phyloP scores from a whole-genome alignment of 176 grass and related monocot species.

The Tillandsia fasciculata region DNA sequence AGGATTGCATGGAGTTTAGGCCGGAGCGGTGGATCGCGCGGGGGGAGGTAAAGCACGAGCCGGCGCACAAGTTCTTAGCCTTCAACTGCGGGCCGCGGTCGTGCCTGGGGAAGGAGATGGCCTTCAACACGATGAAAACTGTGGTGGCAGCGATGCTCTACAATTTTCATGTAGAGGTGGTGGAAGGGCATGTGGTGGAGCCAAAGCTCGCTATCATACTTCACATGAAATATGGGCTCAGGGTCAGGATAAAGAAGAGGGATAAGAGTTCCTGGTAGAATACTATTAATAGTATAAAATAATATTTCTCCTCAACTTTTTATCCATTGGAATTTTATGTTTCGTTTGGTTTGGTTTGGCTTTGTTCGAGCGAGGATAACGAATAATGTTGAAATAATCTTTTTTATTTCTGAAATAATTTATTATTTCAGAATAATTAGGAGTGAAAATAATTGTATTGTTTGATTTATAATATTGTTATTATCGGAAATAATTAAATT shows the following conservation, averaged over 20 bases:
- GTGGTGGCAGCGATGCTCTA: constrained; percentile 23
- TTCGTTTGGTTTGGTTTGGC: too few species aligned
- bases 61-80: constrained; percentile 63
- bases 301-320: too few species aligned
- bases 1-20: constrained; percentile 69
- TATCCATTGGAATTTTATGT: too few species aligned
- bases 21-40: constrained; percentile 66
- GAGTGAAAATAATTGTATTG: too few species aligned
- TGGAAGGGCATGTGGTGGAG: constrained; percentile 32
- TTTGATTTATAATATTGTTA: too few species aligned
- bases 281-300: too few species aligned
- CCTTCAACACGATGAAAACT: constrained; percentile 29
- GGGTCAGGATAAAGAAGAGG: constrained; percentile 30
- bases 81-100: constrained; percentile 37
- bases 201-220: constrained; percentile 27
- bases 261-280: not conserved
- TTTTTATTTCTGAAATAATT: too few species aligned
- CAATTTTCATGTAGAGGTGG: constrained; percentile 35
- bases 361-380: too few species aligned
- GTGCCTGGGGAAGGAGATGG: constrained; percentile 37
- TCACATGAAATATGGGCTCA: constrained; percentile 43
- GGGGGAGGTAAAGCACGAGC: constrained; percentile 45
- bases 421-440: too few species aligned
- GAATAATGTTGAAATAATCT: too few species aligned
- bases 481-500: too few species aligned